These are phyloP conservation scores for Arctium minus DNA, from an alignment of 129 eudicot species.

Conservation along the genomic window DNA sequence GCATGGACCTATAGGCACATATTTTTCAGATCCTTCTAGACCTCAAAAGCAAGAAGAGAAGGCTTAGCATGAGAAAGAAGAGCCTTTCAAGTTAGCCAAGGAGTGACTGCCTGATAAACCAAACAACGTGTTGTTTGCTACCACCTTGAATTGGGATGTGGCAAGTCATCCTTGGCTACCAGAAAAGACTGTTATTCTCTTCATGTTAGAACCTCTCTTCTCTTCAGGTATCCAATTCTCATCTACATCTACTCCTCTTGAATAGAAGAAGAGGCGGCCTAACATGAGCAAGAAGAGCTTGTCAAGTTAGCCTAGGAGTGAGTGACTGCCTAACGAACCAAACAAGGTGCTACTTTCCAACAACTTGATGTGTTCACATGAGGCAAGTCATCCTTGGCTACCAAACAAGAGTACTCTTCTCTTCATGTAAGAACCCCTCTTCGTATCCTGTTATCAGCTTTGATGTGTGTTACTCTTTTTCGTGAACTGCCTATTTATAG, in stretches of 20 bases:
- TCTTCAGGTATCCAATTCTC: neutral
- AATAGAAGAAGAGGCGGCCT: too few relatives aligned
- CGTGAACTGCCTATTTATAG: slow-evolving; percentile 3
- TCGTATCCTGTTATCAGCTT: neutral
- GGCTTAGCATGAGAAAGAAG: slow-evolving; percentile 9
- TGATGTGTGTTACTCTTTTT: neutral
- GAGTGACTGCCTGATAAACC: slow-evolving; percentile 12
- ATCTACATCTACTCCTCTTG: neutral
- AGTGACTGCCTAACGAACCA: too few relatives aligned
- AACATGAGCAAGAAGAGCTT: too few relatives aligned
- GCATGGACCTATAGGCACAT: neutral
- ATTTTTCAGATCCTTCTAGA: neutral
- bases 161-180: slow-evolving; percentile 46
- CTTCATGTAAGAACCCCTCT: slow-evolving; percentile 29
- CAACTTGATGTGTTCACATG: neutral
- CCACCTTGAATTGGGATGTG: slow-evolving; percentile 16
- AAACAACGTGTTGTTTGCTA: neutral
- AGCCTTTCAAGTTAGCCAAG: slow-evolving; percentile 21
- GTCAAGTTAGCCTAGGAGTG: too few relatives aligned
- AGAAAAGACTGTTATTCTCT: slow-evolving; percentile 1
- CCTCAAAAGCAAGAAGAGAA: neutral
- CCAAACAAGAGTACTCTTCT: slow-evolving; percentile 27
- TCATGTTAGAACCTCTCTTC: slow-evolving; percentile 10
- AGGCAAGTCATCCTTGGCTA: slow-evolving; percentile 86
- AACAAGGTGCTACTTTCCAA: neutral